A percentile compares a stretch with the other conserved stretches of the same genome.
phyloP scores from a whole-genome alignment of 2,329 filamentous ascomycete species.

The Stenocarpella maydis region DNA sequence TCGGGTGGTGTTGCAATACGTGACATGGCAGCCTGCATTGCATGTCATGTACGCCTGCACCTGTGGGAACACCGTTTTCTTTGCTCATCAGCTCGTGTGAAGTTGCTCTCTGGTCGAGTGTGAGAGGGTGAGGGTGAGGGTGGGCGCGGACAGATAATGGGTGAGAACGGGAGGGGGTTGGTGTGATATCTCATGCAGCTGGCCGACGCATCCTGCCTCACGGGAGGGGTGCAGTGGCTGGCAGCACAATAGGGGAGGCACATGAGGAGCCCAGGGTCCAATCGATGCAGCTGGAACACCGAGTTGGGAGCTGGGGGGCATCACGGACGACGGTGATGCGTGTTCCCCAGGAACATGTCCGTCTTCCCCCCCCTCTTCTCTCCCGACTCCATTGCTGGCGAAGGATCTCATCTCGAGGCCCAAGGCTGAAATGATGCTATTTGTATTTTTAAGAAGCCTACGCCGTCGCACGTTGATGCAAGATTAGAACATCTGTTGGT shows the following conservation, averaged over 20 bases:
- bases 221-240: neutral
- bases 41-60: conserved; percentile 1
- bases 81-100: conserved; percentile 1
- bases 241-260: conserved; percentile 1
- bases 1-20: conserved; percentile 24
- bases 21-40: conserved; percentile 26
- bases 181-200: conserved; percentile 20
- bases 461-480: conserved; percentile 7
- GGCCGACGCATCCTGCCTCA: conserved; percentile 10
- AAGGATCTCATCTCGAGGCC: neutral
- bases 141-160: neutral
- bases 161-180: neutral
- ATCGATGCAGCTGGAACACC: neutral
- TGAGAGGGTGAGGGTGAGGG: neutral
- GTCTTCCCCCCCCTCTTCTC: neutral
- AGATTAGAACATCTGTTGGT: conserved; percentile 18
- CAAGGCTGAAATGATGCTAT: neutral
- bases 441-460: conserved; percentile 4
- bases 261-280: neutral
- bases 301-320: neutral
- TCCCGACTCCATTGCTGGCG: neutral
- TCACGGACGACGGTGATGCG: neutral
- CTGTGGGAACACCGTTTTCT: conserved; percentile 5
- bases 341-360: neutral
- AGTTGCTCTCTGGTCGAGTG: neutral